Base-by-base conservation (phyloP, 352 stramenopile genomes). In the Pythium angustatum region DNA sequence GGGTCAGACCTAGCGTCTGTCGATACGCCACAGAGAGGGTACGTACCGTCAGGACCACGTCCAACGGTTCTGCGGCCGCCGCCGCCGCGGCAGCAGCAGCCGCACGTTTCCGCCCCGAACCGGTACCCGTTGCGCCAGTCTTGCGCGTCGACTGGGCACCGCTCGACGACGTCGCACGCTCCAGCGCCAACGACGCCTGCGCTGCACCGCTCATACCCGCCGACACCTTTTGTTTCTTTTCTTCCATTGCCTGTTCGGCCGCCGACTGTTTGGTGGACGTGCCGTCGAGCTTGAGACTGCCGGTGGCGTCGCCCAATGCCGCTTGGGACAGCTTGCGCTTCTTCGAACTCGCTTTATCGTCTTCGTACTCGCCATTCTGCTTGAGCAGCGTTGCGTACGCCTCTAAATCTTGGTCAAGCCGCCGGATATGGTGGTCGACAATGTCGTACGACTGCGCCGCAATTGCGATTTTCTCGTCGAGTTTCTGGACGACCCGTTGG, bases 391-490 rank as follows among this genome's bases (percentile, higher is more conserved):
- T 55, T 12, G 78, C 76, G 57, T 93, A 95, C 30, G 72, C 87
- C 48, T 91, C 86, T 7, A 95, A 60, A 47, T 93, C 86, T 51
- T 87, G 71, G 56, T 93, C 86, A 26, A 95, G 53, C 10, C 86
- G 84, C 7, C 83, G 81, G 61, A 95, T 95, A 50, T 95, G 86
- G 68, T 93, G 86, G 63, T 95, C 86, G 26, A 95, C 82, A 56
- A 95, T 78, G 70, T 93, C 86, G 69, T 95, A 95, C 40, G 77
- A 90, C 67, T 95, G 86, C 53, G 81, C 83, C 19, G 86, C 86
- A 61, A 95, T 95, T 45, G 86, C 86, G 51, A 93, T 87, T 62
- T 95, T 95, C 74, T 95, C 86, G 68, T 95, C 86, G 54, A 93
- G 76, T 61, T 95, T 93, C 71, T 95, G 84, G 26, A 93, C 74